Evolutionary conservation across 2,329 filamentous ascomycete genomes (phyloP).

Genomic region (Botrytis galanthina): DNA sequence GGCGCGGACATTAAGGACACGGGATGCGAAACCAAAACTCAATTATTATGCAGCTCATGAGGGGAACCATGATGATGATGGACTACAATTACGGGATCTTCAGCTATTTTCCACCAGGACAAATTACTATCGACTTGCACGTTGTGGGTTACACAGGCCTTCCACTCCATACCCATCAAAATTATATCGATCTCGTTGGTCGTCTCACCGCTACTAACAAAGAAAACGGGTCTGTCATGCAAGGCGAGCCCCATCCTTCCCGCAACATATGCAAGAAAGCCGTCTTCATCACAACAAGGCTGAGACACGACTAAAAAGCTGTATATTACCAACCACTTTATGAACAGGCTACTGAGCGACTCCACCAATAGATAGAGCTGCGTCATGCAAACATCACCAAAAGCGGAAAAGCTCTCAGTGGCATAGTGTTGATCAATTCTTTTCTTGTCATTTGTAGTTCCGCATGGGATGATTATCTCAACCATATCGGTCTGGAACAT

Average conservation of each 20-base stretch:
- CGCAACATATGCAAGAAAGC: conserved; percentile 3
- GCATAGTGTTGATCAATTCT: not conserved
- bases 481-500: not conserved
- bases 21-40: not conserved
- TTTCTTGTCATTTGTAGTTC: not conserved
- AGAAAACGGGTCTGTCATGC: not conserved
- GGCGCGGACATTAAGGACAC: conserved; percentile 21
- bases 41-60: conserved; percentile 1
- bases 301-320: conserved; percentile 7
- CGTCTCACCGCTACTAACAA: not conserved
- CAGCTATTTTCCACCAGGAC: not conserved
- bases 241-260: not conserved
- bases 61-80: not conserved
- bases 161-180: not conserved
- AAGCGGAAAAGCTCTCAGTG: not conserved
- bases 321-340: not conserved
- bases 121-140: not conserved
- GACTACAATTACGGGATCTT: not conserved
- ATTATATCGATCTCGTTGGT: not conserved
- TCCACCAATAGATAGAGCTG: not conserved
- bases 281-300: conserved; percentile 9
- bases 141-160: not conserved
- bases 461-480: not conserved
- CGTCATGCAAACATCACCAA: not conserved
- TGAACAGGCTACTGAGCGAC: not conserved